Evolutionary conservation across 208 protist species (phyloP).

Genomic region (Chromosphaera perkinsii): DNA sequence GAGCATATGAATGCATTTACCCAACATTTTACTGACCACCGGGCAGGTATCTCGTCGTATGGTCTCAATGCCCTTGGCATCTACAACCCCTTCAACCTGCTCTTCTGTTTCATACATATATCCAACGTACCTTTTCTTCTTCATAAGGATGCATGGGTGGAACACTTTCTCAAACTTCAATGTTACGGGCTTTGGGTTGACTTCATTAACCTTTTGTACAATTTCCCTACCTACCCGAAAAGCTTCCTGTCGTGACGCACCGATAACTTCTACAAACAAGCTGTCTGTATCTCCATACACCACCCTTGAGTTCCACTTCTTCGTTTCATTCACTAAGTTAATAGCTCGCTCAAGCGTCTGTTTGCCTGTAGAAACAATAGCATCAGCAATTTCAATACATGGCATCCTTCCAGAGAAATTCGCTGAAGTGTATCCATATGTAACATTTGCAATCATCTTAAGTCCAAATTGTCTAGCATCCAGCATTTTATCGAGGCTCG

Average conservation of each 20-base stretch:
- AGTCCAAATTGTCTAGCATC: constrained; percentile 68
- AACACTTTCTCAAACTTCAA: constrained; percentile 80
- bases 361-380: constrained; percentile 59
- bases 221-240: constrained; percentile 63
- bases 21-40: constrained; percentile 49
- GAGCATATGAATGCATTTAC: constrained; percentile 37
- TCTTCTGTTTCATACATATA: constrained; percentile 56
- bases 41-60: constrained; percentile 68
- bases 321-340: constrained; percentile 12
- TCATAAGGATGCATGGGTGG: constrained; percentile 63
- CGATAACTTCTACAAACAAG: constrained; percentile 57
- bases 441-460: constrained; percentile 80
- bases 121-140: constrained; percentile 72
- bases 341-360: constrained; percentile 63
- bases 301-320: constrained; percentile 40
- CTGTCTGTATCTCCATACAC: constrained; percentile 82
- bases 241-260: constrained; percentile 53
- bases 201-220: constrained; percentile 44
- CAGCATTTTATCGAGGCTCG: constrained; percentile 32
- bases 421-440: constrained; percentile 76
- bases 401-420: constrained; percentile 77
- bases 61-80: constrained; percentile 72
- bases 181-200: constrained; percentile 53
- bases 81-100: constrained; percentile 45
- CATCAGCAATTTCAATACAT: constrained; percentile 67